A percentile compares a stretch with the other conserved stretches of the same genome.
Conservation (phyloP, 1,284 basidiomycete species). For the Sporisorium scitamineum region DNA sequence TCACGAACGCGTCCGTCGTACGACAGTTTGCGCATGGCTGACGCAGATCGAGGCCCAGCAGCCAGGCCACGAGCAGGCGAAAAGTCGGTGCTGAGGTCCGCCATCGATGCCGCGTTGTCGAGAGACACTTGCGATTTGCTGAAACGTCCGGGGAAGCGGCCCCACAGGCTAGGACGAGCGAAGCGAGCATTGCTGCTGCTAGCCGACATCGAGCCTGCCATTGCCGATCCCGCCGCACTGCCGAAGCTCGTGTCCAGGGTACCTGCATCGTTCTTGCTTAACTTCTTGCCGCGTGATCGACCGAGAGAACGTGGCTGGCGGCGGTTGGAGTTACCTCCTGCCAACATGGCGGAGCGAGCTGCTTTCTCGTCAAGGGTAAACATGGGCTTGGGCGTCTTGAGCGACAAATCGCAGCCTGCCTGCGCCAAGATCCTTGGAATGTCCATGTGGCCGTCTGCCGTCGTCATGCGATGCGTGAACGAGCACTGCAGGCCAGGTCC, state of each 20-base stretch:
- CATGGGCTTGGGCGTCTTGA: slow-evolving; percentile 53
- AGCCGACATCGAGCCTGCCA: slow-evolving; percentile 2
- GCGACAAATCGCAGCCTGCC: slow-evolving; percentile 59
- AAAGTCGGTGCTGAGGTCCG: slow-evolving; percentile 31
- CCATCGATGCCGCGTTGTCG: slow-evolving; percentile 24
- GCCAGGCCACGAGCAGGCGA: slow-evolving; percentile 14
- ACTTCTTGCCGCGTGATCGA: slow-evolving; percentile 31
- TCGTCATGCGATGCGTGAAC: slow-evolving; percentile 57
- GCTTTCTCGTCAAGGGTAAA: slow-evolving; percentile 33
- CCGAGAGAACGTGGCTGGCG: slow-evolving; percentile 37
- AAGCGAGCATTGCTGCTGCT: slow-evolving; percentile 23
- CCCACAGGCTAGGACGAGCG: slow-evolving; percentile 32
- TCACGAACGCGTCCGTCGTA: slow-evolving; percentile 40
- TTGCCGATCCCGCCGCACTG: slow-evolving; percentile 9
- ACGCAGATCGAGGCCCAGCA: slow-evolving; percentile 36
- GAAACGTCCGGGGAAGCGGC: slow-evolving; percentile 41
- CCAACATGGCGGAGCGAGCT: slow-evolving; percentile 40
- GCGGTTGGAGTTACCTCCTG: slow-evolving; percentile 42
- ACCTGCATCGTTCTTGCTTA: slow-evolving; percentile 12
- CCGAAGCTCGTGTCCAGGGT: slow-evolving; percentile 28
- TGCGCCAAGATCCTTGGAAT: slow-evolving; percentile 58
- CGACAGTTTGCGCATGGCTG: slow-evolving; percentile 44
- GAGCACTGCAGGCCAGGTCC: slow-evolving; percentile 73
- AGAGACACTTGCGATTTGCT: slow-evolving; percentile 48
- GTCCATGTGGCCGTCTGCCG: slow-evolving; percentile 62